Evolutionary conservation across 441 rosid species (phyloP).

Genomic region (Eutrema salsugineum): DNA sequence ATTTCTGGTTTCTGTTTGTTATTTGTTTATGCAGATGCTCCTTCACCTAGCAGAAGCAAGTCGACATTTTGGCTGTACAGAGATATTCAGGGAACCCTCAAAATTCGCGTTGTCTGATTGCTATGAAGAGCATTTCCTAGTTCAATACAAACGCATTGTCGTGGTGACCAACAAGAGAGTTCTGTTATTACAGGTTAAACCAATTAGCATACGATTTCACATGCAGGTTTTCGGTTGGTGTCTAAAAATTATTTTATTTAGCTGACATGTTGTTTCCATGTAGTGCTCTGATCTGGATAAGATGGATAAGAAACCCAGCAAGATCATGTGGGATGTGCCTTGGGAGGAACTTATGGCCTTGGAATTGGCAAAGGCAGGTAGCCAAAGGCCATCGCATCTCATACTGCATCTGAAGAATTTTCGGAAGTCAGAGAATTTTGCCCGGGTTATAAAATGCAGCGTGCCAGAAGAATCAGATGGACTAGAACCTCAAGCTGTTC

Average conservation of each 20-base stretch:
- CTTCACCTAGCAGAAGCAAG: conserved; percentile 96
- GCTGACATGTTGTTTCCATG: conserved; percentile 24
- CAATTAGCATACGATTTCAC: conserved; percentile 12
- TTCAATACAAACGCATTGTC: conserved; percentile 80
- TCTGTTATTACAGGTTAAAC: conserved; percentile 81
- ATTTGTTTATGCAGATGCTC: conserved; percentile 62
- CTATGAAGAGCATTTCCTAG: conserved; percentile 83
- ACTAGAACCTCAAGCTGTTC: conserved; percentile 75
- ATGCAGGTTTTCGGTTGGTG: conserved; percentile 2
- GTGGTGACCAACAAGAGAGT: conserved; percentile 84
- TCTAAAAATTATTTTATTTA: background rate
- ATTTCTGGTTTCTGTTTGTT: background rate
- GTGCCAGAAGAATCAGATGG: conserved; percentile 56
- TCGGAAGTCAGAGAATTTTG: conserved; percentile 87
- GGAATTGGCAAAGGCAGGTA: conserved; percentile 95
- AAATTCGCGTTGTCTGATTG: conserved; percentile 90
- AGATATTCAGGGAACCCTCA: conserved; percentile 95
- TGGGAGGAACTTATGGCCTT: conserved; percentile 95
- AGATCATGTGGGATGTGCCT: conserved; percentile 96
- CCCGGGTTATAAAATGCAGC: conserved; percentile 79
- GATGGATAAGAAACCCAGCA: conserved; percentile 91
- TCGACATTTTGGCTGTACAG: conserved; percentile 88
- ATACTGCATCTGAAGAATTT: conserved; percentile 89
- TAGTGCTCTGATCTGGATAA: conserved; percentile 75
- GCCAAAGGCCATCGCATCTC: conserved; percentile 75